Evolutionary conservation across 2,329 filamentous ascomycete species (phyloP).

Genomic region (Cladosporium phlei): DNA sequence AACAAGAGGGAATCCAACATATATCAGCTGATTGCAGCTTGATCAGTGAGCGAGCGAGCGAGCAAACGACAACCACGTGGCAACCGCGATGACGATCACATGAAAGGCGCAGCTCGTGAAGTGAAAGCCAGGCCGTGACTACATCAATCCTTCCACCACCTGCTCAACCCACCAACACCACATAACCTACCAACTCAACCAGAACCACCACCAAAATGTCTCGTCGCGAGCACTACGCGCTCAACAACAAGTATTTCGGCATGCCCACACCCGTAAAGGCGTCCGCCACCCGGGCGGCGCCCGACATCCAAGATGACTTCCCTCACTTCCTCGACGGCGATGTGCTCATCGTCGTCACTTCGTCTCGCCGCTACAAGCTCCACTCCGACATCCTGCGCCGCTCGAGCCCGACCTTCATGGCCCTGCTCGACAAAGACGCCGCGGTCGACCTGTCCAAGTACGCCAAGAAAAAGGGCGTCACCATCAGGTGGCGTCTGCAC

Average conservation of each 20-base stretch:
- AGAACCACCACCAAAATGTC: conserved; percentile 2
- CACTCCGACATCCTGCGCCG: conserved; percentile 35
- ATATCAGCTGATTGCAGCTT: too few relatives aligned
- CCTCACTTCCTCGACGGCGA: conserved; percentile 38
- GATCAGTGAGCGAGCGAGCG: too few relatives aligned
- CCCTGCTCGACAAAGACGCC: conserved; percentile 21
- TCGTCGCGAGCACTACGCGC: conserved; percentile 12
- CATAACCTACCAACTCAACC: too few relatives aligned
- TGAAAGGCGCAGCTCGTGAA: too few relatives aligned
- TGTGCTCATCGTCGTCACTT: conserved; percentile 35
- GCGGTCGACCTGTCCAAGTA: conserved; percentile 27
- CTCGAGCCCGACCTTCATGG: conserved; percentile 19
- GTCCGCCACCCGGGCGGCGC: neutral
- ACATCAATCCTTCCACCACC: too few relatives aligned
- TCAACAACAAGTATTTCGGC: conserved; percentile 5
- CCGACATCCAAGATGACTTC: conserved; percentile 23
- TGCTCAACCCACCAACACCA: too few relatives aligned
- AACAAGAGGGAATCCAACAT: too few relatives aligned
- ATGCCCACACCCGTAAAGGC: neutral
- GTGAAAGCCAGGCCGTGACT: too few relatives aligned
- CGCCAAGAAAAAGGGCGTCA: conserved; percentile 24
- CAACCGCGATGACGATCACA: too few relatives aligned
- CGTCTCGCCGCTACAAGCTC: conserved; percentile 35
- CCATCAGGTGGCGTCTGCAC: conserved; percentile 22
- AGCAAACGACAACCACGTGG: too few relatives aligned